Conservation (phyloP, 2,329 filamentous ascomycete genomes). For the Coniosporium tulheliwenetii region DNA sequence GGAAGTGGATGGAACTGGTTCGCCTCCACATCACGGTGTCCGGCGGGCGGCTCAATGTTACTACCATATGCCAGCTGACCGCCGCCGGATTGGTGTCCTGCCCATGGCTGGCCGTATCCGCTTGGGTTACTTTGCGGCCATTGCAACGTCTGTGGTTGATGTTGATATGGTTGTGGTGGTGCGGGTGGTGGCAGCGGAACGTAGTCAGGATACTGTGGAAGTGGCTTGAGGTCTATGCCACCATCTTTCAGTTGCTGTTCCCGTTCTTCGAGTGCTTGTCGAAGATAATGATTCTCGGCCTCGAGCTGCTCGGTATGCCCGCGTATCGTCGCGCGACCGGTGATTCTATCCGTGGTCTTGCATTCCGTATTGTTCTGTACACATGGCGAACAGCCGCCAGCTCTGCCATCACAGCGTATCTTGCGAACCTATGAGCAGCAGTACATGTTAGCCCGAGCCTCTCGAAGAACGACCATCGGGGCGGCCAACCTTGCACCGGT, state of each 20-base stretch:
- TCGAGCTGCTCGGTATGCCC: constrained; percentile 69
- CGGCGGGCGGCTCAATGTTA: not conserved
- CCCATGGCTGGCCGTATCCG: not conserved
- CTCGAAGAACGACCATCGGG: too few relatives aligned
- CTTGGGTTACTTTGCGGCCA: not conserved
- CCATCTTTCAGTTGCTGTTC: constrained; percentile 47
- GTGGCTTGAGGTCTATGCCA: constrained; percentile 37
- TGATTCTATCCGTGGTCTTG: constrained; percentile 75
- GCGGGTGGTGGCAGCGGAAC: not conserved
- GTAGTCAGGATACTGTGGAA: constrained; percentile 1
- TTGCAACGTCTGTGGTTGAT: too few relatives aligned
- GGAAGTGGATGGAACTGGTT: constrained; percentile 17
- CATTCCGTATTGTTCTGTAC: constrained; percentile 61
- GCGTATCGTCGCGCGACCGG: constrained; percentile 61
- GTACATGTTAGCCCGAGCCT: not conserved
- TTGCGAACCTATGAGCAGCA: constrained; percentile 50
- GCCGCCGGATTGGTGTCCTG: not conserved
- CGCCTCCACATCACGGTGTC: not conserved
- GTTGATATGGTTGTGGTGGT: not conserved
- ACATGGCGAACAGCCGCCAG: constrained; percentile 72
- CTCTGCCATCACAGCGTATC: constrained; percentile 70
- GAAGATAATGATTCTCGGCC: constrained; percentile 51
- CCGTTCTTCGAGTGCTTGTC: constrained; percentile 50
- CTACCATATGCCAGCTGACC: not conserved
- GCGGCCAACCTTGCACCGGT: constrained; percentile 61